Evolutionary conservation across 169 alveolate genomes (phyloP).

Genomic region (Plasmodium falciparum): DNA sequence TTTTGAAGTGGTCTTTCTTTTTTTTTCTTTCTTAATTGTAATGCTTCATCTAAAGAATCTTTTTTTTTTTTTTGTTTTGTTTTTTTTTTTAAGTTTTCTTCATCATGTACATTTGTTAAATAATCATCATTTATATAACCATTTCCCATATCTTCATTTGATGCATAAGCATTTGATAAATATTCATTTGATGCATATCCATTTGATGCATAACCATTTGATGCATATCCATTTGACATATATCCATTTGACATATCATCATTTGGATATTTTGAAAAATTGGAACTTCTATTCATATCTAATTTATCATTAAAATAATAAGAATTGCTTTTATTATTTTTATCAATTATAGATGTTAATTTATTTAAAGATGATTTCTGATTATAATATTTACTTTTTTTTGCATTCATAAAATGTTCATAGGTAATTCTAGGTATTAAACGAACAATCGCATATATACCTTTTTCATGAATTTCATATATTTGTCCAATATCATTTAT

Average conservation of each 20-base stretch:
- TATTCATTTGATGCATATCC: background rate
- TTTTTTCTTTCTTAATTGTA: slow-evolving; percentile 64
- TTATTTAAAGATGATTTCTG: background rate
- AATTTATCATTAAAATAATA: slow-evolving; percentile 19
- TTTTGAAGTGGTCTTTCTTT: slow-evolving; percentile 82
- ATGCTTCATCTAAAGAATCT: slow-evolving; percentile 53
- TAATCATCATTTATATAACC: no score
- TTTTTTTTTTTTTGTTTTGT: background rate
- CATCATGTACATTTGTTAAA: background rate
- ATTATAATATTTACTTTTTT: slow-evolving; percentile 13
- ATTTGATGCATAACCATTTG: no score
- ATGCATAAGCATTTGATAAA: no score
- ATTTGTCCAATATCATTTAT: slow-evolving; percentile 89
- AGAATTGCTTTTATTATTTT: slow-evolving; percentile 13
- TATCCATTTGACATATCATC: background rate
- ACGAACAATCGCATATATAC: slow-evolving; percentile 84
- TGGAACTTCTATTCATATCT: slow-evolving; percentile 6
- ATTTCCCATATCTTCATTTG: background rate
- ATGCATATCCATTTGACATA: no score
- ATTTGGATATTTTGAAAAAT: background rate
- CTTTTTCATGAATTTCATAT: slow-evolving; percentile 88
- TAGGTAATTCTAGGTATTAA: slow-evolving; percentile 86
- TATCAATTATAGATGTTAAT: slow-evolving; percentile 15
- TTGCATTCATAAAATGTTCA: slow-evolving; percentile 35
- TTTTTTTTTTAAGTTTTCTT: background rate